phyloP scores from a whole-genome alignment of 176 grass and related monocot species.

The Aegilops umbellulata region DNA sequence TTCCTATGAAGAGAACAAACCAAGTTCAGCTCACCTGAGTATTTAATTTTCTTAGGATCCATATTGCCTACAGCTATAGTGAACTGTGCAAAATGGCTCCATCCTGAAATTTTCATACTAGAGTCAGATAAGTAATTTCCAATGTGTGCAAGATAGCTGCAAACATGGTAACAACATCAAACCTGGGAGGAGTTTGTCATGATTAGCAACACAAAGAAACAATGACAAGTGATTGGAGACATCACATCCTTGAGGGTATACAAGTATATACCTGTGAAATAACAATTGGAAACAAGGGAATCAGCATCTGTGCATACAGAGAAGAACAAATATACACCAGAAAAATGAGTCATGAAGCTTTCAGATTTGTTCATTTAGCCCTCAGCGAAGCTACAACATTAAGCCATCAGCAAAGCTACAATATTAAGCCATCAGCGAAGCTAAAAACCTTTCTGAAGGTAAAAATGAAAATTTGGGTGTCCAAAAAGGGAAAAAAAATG shows the following conservation, averaged over 20 bases:
- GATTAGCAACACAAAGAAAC: slow-evolving; percentile 96
- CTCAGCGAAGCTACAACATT: background rate
- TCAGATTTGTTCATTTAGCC: background rate
- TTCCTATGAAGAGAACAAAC: slow-evolving; percentile 24
- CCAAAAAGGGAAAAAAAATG: slow-evolving; percentile 2
- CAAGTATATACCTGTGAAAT: slow-evolving; percentile 92
- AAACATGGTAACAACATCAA: slow-evolving; percentile 37
- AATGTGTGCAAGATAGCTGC: slow-evolving; percentile 1
- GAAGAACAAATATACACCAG: slow-evolving; percentile 1
- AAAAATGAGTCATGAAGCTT: slow-evolving; percentile 15
- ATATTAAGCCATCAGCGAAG: background rate
- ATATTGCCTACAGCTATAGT: slow-evolving; percentile 96
- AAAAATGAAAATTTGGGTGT: background rate
- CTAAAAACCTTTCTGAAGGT: slow-evolving; percentile 7
- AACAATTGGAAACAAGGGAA: slow-evolving; percentile 2
- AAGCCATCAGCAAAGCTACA: background rate
- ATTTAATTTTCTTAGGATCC: slow-evolving; percentile 98
- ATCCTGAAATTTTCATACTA: slow-evolving; percentile 56
- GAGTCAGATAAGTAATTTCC: slow-evolving; percentile 17
- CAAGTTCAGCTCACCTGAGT: slow-evolving; percentile 71
- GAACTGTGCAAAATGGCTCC: slow-evolving; percentile 98
- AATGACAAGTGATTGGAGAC: slow-evolving; percentile 95
- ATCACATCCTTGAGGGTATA: slow-evolving; percentile 97
- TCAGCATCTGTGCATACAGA: slow-evolving; percentile 4
- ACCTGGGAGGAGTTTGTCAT: slow-evolving; percentile 98